A percentile compares a stretch with the other conserved stretches of the same genome.
These are phyloP conservation scores for Arxiozyma bovina DNA, from an alignment of 1,139 yeast genomes.

Conservation along the genomic window DNA sequence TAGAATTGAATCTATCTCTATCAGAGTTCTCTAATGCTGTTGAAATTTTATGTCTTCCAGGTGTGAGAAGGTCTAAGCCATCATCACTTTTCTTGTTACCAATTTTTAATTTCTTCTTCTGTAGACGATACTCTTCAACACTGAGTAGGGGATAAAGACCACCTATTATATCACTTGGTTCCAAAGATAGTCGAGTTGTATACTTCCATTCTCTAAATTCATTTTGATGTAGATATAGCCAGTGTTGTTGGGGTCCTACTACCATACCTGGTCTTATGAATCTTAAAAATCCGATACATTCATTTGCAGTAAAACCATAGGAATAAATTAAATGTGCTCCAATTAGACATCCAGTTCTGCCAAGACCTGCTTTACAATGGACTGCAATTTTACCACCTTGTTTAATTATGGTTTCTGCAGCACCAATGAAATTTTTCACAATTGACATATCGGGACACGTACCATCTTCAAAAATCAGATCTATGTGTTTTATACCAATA, in stretches of 20 bases:
- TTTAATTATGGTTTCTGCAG: constrained; percentile 76
- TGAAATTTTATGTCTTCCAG: constrained; percentile 15
- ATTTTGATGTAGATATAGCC: constrained; percentile 92
- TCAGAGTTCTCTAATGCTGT: constrained; percentile 44
- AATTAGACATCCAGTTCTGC: constrained; percentile 93
- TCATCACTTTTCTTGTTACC: constrained; percentile 14
- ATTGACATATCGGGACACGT: constrained; percentile 93
- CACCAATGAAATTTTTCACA: constrained; percentile 88
- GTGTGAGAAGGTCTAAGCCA: constrained; percentile 16
- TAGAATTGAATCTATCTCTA: constrained; percentile 39
- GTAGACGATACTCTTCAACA: constrained; percentile 41
- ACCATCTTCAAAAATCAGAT: constrained; percentile 95
- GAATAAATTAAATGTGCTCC: constrained; percentile 96
- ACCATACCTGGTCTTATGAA: constrained; percentile 98
- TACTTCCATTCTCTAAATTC: constrained; percentile 94
- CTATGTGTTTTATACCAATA: constrained; percentile 79
- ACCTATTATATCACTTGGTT: constrained; percentile 63
- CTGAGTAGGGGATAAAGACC: constrained; percentile 66
- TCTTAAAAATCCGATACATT: constrained; percentile 93
- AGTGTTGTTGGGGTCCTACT: constrained; percentile 98
- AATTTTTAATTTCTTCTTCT: constrained; percentile 33
- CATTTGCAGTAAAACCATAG: constrained; percentile 93
- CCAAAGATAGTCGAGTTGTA: constrained; percentile 62
- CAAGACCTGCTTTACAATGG: constrained; percentile 96
- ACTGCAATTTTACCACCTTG: constrained; percentile 92